Percentiles rank a stretch among this genome's conserved stretches.
phyloP scores from a whole-genome alignment of 2,329 filamentous ascomycete genomes.

The Madurella fahalii region DNA sequence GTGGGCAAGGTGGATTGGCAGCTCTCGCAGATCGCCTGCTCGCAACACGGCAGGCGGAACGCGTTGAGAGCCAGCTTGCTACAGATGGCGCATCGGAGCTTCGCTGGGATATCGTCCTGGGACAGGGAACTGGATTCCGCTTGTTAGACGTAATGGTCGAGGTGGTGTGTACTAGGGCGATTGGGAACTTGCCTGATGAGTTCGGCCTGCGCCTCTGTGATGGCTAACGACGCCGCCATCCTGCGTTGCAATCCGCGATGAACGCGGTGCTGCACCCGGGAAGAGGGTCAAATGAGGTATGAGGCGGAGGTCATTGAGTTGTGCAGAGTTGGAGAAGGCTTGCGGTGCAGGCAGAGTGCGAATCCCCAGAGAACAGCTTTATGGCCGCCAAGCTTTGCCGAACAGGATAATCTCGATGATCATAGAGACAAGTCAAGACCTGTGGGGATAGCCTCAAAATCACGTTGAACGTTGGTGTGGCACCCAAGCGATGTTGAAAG shows the following conservation, averaged over 20 bases:
- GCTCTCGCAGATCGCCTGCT: conserved; percentile 85
- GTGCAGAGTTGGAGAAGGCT: neutral
- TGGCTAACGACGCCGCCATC: conserved; percentile 28
- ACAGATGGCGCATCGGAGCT: conserved; percentile 91
- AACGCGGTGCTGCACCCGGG: conserved; percentile 8
- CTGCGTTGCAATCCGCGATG: conserved; percentile 13
- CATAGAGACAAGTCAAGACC: too few relatives aligned
- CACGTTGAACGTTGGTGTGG: too few relatives aligned
- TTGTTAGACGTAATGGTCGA: conserved; percentile 14
- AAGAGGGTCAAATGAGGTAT: neutral
- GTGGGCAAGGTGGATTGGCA: conserved; percentile 75
- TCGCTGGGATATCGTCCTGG: conserved; percentile 87
- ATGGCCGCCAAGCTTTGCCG: too few relatives aligned
- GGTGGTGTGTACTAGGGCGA: neutral
- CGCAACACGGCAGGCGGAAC: conserved; percentile 88
- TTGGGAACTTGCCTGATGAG: conserved; percentile 48
- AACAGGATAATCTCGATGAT: too few relatives aligned
- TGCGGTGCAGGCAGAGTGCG: too few relatives aligned
- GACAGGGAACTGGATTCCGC: conserved; percentile 59
- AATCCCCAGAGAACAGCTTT: too few relatives aligned
- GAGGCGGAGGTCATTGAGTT: conserved; percentile 10
- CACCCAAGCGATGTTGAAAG: too few relatives aligned
- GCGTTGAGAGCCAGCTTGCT: conserved; percentile 87
- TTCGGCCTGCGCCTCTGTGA: conserved; percentile 53
- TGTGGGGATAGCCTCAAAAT: too few relatives aligned